These are phyloP conservation scores for Colletotrichum eremochloae DNA, from an alignment of 2,329 filamentous ascomycete genomes.

Conservation along the genomic window DNA sequence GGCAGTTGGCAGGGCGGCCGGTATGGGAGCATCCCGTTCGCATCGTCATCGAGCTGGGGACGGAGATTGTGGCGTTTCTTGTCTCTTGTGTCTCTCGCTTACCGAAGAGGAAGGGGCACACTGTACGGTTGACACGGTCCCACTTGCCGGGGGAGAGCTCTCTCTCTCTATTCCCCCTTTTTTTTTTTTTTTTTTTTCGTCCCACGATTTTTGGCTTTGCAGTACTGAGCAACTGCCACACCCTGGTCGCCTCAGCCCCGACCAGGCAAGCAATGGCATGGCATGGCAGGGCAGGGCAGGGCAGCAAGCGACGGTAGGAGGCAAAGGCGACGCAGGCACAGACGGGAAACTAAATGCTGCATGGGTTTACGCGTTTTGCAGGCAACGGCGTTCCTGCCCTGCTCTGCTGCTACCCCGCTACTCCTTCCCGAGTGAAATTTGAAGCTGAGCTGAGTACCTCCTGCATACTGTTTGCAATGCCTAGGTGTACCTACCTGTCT, in stretches of 20 bases:
- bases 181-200: background rate
- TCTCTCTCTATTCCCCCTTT: background rate
- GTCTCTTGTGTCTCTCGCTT: conserved; percentile 25
- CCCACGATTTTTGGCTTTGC: background rate
- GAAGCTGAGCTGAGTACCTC: background rate
- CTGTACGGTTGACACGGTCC: conserved; percentile 31
- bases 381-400: conserved; percentile 17
- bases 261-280: background rate
- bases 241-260: conserved; percentile 5
- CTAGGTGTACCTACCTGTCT: background rate
- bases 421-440: background rate
- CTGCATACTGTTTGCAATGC: conserved; percentile 3
- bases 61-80: conserved; percentile 41
- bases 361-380: conserved; percentile 24
- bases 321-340: conserved; percentile 33
- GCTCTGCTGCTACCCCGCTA: background rate
- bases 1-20: conserved; percentile 25
- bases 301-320: background rate
- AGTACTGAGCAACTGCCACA: background rate
- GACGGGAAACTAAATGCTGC: conserved; percentile 5
- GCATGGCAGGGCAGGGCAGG: background rate
- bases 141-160: background rate
- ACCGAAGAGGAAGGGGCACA: background rate
- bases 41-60: conserved; percentile 41
- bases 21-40: conserved; percentile 19